These are phyloP conservation scores for Paramecium tetraurelia DNA, from an alignment of 73 alveolate species.

Conservation along the genomic window DNA sequence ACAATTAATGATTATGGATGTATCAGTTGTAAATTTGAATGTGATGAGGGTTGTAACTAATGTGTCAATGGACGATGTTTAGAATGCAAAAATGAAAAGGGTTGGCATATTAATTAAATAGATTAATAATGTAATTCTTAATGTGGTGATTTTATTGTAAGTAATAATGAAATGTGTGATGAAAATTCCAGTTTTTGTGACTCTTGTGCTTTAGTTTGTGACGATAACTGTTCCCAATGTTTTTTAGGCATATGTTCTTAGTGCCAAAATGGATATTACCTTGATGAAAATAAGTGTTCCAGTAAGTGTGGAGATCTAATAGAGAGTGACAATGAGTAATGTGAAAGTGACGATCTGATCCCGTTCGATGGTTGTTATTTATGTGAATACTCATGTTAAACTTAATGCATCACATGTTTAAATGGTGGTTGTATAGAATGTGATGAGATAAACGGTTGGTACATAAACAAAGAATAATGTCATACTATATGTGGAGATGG, in stretches of 20 bases:
- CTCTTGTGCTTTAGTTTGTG: not conserved
- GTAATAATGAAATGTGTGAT: not conserved
- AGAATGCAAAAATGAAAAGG: not conserved
- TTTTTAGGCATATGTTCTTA: not conserved
- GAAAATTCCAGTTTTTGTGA: not conserved
- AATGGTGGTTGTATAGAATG: not conserved
- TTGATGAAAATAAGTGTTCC: not conserved
- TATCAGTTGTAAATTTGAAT: not conserved
- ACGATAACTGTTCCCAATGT: not conserved
- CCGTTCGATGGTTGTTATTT: not conserved
- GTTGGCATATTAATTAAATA: not conserved
- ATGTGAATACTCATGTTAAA: not conserved
- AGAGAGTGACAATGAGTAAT: not conserved
- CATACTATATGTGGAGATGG: not conserved
- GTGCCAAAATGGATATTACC: not conserved
- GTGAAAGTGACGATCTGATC: not conserved
- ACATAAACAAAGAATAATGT: not conserved
- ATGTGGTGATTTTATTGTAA: not conserved
- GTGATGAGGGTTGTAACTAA: not conserved
- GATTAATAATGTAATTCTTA: not conserved
- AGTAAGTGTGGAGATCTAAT: conserved; percentile 52
- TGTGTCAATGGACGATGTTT: not conserved
- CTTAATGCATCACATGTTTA: not conserved
- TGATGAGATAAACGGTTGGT: not conserved
- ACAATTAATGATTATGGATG: not conserved